phyloP scores from a whole-genome alignment of 129 eudicot genomes.

The Cynara cardunculus region DNA sequence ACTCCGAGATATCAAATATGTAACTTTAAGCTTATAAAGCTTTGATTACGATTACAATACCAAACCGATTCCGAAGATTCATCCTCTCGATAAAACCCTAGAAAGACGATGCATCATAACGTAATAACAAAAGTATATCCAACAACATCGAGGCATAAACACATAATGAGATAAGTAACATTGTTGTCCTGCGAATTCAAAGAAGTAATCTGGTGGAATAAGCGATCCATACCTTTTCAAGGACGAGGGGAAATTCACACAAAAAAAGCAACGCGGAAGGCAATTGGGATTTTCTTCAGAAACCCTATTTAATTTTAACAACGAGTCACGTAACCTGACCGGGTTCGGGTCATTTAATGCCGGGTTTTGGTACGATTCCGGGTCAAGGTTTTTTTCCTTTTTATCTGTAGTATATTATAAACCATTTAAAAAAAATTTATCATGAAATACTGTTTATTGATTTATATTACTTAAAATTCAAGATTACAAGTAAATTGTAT shows the following conservation, averaged over 20 bases:
- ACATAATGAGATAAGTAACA: background rate
- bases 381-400: background rate
- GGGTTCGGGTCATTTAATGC: background rate
- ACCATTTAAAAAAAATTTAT: too few species aligned
- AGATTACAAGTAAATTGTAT: too few species aligned
- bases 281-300: background rate
- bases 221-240: background rate
- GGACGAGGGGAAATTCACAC: background rate
- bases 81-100: background rate
- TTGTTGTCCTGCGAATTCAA: background rate
- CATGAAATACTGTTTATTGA: too few species aligned
- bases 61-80: background rate
- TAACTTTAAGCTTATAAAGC: background rate
- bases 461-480: too few species aligned
- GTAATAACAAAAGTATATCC: slow-evolving; percentile 7
- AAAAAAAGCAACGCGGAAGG: background rate
- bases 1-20: background rate
- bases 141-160: slow-evolving; percentile 1
- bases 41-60: background rate
- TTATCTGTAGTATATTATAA: too few species aligned
- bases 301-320: slow-evolving; percentile 3
- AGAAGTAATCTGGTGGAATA: background rate
- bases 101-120: background rate
- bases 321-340: background rate
- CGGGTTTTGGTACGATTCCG: background rate